phyloP scores from a whole-genome alignment of 2,329 filamentous ascomycete genomes.

The Dactylonectria macrodidyma region DNA sequence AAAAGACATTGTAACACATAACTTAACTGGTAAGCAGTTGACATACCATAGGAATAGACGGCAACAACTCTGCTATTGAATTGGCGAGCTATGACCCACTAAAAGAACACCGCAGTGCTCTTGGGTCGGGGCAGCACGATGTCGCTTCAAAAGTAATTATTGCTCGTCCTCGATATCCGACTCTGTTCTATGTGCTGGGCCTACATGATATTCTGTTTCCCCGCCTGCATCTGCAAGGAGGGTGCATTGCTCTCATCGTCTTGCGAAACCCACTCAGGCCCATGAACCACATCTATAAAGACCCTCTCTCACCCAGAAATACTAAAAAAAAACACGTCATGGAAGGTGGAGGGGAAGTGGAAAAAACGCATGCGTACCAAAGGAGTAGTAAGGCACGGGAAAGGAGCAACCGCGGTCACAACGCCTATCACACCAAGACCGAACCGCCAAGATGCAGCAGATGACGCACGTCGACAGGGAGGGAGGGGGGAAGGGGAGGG shows the following conservation, averaged over 20 bases:
- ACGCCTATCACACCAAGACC: constrained; percentile 8
- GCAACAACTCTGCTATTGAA: constrained; percentile 16
- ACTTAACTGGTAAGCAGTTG: constrained; percentile 13
- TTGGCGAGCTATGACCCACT: not conserved
- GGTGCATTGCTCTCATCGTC: constrained; percentile 24
- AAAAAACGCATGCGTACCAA: not conserved
- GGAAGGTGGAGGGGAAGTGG: not conserved
- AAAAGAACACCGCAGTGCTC: not conserved
- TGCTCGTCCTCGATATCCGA: constrained; percentile 19
- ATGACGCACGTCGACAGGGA: constrained; percentile 10
- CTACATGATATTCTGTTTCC: constrained; percentile 19
- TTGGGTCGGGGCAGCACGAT: not conserved
- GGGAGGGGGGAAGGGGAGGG: constrained; percentile 8
- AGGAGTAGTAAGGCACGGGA: not conserved
- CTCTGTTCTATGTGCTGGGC: constrained; percentile 38
- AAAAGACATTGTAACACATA: constrained; percentile 21
- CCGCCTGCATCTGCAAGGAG: constrained; percentile 24
- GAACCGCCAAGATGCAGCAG: constrained; percentile 2
- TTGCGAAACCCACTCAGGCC: constrained; percentile 9
- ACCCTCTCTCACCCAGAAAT: not conserved
- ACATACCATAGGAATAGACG: constrained; percentile 16
- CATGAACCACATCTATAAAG: constrained; percentile 24
- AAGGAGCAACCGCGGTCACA: constrained; percentile 1
- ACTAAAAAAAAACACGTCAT: not conserved
- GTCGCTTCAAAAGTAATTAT: constrained; percentile 14